Evolutionary conservation across 345 rosid genomes (phyloP), one percentile per base, ranked within the genome.

Genomic region (Combretum micranthum): DNA sequence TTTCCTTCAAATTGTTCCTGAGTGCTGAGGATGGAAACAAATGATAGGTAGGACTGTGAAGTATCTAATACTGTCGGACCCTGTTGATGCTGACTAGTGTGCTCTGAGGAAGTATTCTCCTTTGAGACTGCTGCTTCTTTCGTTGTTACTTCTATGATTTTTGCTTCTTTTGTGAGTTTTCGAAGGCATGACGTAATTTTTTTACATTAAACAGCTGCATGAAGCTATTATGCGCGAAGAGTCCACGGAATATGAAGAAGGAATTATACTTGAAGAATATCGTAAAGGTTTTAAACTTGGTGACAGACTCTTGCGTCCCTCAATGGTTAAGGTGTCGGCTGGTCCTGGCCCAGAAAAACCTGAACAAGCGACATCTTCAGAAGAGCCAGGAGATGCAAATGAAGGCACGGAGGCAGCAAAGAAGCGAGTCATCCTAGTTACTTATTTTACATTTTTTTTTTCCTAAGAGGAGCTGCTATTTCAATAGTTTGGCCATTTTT

Each of bases 311-410:
- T 52, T 92, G 71, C 89, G 99, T 20, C 95, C 97, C 19, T 76
- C 99, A 19, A 92, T 92, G 99, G 99, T 88, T 68, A 84, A 92
- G 72, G 99, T 92, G 42, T 92, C 99, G 0, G 89, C 99, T n/a
- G 96, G 97, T 66, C 97, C 97, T 2, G 97, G 97, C 39, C 97
- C 94, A 39, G 85, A 70, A 39, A 84, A 78, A 65, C 56, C 78
- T 1, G 83, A 82, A 52, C 52, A 14, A 17, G 59, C 13, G 21
- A 46, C 59, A 2, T 46, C 51, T 19, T 26, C 61, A 61, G 69
- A 16, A 52, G 76, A 47, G 63, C 59, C 67, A 13, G 78, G 22
- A 15, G 59, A 47, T 4, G 54, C 53, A 20, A 50, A 51, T 45
- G 84, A 63, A 68, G 49, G 56, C 42, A 25, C 50, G 8, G 68